These are phyloP conservation scores for Coniophora puteana DNA, from an alignment of 1,284 basidiomycete genomes.

Conservation along the genomic window DNA sequence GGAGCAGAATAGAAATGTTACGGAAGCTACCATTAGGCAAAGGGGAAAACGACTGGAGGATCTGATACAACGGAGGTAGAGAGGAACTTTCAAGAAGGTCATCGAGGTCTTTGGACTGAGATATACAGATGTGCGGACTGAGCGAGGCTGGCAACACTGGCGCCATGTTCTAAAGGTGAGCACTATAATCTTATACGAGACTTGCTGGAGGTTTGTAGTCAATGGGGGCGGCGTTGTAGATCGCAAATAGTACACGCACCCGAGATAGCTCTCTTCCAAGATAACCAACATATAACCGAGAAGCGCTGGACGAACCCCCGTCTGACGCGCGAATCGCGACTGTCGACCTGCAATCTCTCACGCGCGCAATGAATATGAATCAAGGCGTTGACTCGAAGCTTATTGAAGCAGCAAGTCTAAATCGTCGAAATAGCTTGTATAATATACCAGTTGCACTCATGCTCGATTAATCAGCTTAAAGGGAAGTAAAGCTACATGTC, in stretches of 20 bases:
- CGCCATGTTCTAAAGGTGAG: constrained; percentile 30
- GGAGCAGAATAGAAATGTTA: neutral
- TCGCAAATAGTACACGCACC: neutral
- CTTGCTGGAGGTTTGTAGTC: too few species aligned
- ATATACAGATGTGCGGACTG: constrained; percentile 73
- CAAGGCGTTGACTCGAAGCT: too few species aligned
- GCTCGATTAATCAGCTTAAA: too few species aligned
- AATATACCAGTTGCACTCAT: too few species aligned
- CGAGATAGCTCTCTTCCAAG: constrained; percentile 4
- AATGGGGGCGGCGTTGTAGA: neutral
- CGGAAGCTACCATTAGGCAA: constrained; percentile 61
- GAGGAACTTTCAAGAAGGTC: constrained; percentile 53
- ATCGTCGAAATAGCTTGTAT: too few species aligned
- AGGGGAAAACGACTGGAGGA: constrained; percentile 82
- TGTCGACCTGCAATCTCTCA: too few species aligned
- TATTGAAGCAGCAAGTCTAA: too few species aligned
- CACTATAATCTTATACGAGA: neutral
- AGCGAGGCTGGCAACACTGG: constrained; percentile 62
- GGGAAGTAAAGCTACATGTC: neutral
- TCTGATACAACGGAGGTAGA: constrained; percentile 62
- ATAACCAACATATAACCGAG: too few species aligned
- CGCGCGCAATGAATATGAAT: too few species aligned
- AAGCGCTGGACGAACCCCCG: too few species aligned
- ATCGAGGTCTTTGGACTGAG: constrained; percentile 65
- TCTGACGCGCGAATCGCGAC: too few species aligned